phyloP scores from a whole-genome alignment of 2,329 filamentous ascomycete genomes.

The Ustulina deusta region DNA sequence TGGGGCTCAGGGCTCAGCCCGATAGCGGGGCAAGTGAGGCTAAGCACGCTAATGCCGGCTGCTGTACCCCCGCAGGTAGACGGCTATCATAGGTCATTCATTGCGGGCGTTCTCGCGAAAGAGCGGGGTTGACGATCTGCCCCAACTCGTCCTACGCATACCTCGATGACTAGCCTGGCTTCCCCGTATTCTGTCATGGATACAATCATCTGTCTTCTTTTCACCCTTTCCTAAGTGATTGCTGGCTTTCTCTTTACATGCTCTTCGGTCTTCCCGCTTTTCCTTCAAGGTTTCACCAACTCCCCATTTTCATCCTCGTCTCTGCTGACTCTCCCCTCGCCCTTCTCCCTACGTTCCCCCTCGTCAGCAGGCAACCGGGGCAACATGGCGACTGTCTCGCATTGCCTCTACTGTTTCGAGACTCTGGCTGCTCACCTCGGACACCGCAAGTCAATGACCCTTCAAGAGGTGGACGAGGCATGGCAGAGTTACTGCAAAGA shows the following conservation, averaged over 20 bases:
- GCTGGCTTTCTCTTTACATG: not conserved
- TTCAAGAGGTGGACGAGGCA: conserved; percentile 76
- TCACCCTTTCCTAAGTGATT: not conserved
- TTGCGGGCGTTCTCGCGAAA: conserved; percentile 7
- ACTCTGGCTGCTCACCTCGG: conserved; percentile 80
- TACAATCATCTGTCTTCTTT: not conserved
- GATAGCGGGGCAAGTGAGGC: conserved; percentile 31
- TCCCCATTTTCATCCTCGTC: not conserved
- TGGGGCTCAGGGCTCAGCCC: conserved; percentile 16
- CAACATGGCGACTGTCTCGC: conserved; percentile 84
- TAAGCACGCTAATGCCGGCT: conserved; percentile 26
- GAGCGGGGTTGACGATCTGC: conserved; percentile 25
- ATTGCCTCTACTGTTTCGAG: conserved; percentile 96
- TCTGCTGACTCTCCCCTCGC: not conserved
- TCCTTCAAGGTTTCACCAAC: not conserved
- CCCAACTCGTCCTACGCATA: conserved; percentile 24
- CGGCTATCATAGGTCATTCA: not conserved
- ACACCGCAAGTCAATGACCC: conserved; percentile 72
- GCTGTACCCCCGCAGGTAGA: not conserved
- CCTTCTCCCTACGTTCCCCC: not conserved
- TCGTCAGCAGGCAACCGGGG: not conserved
- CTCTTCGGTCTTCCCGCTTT: not conserved
- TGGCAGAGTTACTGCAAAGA: conserved; percentile 61
- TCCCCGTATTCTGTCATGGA: not conserved
- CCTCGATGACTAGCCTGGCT: not conserved